Evolutionary conservation across 495 filamentous ascomycete species (phyloP).

Genomic region (Neurospora discreta): DNA sequence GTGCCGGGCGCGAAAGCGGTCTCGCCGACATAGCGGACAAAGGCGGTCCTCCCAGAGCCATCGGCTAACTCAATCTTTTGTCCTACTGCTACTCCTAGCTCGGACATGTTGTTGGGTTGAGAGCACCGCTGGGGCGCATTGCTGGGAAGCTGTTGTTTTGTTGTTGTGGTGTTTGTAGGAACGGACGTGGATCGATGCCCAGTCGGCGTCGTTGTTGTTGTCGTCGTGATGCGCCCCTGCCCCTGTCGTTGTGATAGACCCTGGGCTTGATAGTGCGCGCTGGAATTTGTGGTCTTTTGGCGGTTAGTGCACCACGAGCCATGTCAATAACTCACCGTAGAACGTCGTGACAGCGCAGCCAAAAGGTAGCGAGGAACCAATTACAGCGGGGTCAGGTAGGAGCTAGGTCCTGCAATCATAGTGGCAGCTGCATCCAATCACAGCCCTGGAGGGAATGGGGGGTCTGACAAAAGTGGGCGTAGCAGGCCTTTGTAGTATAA

Average conservation of each 20-base stretch:
- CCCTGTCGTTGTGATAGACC: background rate
- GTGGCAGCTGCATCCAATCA: background rate
- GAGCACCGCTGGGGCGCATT: background rate
- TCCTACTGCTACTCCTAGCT: slow-evolving; percentile 31
- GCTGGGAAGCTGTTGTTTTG: background rate
- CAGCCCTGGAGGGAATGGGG: background rate
- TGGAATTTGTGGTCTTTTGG: background rate
- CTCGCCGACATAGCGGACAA: slow-evolving; percentile 68
- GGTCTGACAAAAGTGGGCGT: too few relatives aligned
- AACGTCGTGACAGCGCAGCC: background rate
- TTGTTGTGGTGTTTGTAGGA: background rate
- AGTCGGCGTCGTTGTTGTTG: background rate
- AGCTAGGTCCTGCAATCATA: background rate
- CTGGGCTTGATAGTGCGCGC: background rate
- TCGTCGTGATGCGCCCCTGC: background rate
- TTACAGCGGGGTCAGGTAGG: background rate
- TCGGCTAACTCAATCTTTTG: slow-evolving; percentile 57
- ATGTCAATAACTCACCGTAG: background rate
- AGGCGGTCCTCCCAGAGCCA: slow-evolving; percentile 50
- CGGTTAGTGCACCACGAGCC: background rate
- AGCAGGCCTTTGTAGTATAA: too few relatives aligned
- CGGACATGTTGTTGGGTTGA: slow-evolving; percentile 21
- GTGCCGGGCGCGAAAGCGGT: slow-evolving; percentile 70
- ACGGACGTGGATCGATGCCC: background rate
- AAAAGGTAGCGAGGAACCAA: background rate